These are phyloP conservation scores for Citrus reticulata DNA, from an alignment of 345 rosid species.

Conservation along the genomic window DNA sequence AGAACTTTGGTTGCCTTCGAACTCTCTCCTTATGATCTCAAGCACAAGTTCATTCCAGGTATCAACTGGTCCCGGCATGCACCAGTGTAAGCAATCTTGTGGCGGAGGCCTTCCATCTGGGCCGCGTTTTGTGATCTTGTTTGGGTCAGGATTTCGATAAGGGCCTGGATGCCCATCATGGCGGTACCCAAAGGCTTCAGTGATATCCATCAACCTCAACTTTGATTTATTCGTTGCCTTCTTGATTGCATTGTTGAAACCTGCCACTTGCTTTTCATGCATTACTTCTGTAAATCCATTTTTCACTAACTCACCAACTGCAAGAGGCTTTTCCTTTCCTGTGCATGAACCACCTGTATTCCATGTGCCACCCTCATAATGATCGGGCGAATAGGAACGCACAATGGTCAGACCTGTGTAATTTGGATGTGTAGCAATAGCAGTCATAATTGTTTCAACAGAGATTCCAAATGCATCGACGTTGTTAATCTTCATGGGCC, in stretches of 20 bases:
- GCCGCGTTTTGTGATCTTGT: conserved; percentile 73
- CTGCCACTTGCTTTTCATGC: conserved; percentile 78
- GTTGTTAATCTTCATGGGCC: conserved; percentile 68
- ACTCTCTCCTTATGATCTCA: conserved; percentile 70
- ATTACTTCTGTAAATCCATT: conserved; percentile 75
- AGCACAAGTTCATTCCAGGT: conserved; percentile 93
- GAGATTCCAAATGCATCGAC: conserved; percentile 87
- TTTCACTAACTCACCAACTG: conserved; percentile 56
- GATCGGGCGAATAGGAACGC: conserved; percentile 92
- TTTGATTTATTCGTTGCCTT: conserved; percentile 43
- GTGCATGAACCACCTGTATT: conserved; percentile 98
- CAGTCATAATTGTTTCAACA: conserved; percentile 68
- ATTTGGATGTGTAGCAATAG: conserved; percentile 67
- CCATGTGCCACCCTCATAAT: conserved; percentile 98
- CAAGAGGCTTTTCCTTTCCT: conserved; percentile 72
- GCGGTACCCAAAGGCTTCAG: conserved; percentile 75
- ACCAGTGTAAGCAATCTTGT: conserved; percentile 99
- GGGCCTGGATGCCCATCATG: conserved; percentile 99
- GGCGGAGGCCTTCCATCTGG: conserved; percentile 88
- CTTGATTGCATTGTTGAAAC: conserved; percentile 48
- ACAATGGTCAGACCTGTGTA: conserved; percentile 74
- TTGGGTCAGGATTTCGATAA: conserved; percentile 78
- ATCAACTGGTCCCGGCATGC: conserved; percentile 99
- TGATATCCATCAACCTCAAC: conserved; percentile 82
- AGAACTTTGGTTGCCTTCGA: conserved; percentile 31